Evolutionary conservation across 768 basidiomycete genomes (phyloP), one percentile per base, ranked within the genome.

Genomic region (Grammothele lineata): DNA sequence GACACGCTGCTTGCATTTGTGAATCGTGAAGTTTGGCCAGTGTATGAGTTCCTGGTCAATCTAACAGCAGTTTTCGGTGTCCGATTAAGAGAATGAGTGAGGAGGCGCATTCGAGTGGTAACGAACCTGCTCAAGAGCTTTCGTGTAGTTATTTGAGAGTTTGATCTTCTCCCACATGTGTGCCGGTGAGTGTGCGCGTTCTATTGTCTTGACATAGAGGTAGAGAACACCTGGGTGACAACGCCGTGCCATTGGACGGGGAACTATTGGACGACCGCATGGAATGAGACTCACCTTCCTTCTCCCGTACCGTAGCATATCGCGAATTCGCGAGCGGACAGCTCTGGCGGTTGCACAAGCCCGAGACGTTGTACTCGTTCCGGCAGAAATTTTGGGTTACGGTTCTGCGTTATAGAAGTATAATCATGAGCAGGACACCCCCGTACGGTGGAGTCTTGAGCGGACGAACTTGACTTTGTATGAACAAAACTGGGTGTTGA

Each of bases 1-100:
- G 24, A 97, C 77, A 37, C 96, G 83, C 70, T 99, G 96, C 75
- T 99, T 99, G 80, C 96, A 98, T 71, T 97, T 98, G 73, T 97
- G 96, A 44, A 93, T 87, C 25, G 83, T 83, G 66, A 95, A 98
- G 59, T 93, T 93, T 4, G 96, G 95, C 96, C 96, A 98, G 64
- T 97, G 92, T n/a, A 92, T 77, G 50, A 98, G 78, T 62, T 98
- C 92, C 43, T 75, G 77, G 73, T 98, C 96, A 60, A 99, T 95
- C 94, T 98, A 40, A 5, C 34, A n/a, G n/a, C n/a, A n/a, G n/a
- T n/a, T n/a, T n/a, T n/a, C n/a, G n/a, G n/a, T n/a, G n/a, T n/a
- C n/a, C n/a, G n/a, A n/a, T n/a, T n/a, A n/a, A n/a, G n/a, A n/a
- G n/a, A n/a, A n/a, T n/a, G n/a, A n/a, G n/a, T n/a, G n/a, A n/a